Conservation (phyloP, 257 asterid genomes). For the Echium plantagineum region DNA sequence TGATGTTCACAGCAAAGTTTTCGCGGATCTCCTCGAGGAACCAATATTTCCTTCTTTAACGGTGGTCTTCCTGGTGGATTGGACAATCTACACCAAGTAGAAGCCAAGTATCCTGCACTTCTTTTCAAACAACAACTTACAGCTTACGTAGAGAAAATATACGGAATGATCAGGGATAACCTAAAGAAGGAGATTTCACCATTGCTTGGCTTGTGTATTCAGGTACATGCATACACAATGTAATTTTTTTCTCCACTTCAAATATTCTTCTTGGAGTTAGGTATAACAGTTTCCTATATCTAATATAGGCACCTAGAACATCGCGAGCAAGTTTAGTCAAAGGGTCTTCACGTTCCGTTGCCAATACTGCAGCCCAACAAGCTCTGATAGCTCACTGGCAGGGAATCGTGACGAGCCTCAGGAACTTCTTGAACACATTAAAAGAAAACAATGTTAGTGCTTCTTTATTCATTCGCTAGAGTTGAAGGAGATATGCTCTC, state of each 20-base stretch:
- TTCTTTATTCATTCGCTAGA: not conserved
- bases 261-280: not conserved
- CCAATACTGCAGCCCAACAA: constrained; percentile 84
- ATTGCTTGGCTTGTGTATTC: constrained; percentile 94
- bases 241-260: not conserved
- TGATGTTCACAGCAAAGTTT: constrained; percentile 46
- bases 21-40: constrained; percentile 79
- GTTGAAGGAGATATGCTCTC: not conserved
- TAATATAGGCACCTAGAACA: constrained; percentile 81
- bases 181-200: constrained; percentile 98
- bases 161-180: constrained; percentile 97
- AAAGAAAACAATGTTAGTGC: constrained; percentile 75
- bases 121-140: constrained; percentile 99
- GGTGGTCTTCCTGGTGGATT: constrained; percentile 62
- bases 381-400: constrained; percentile 98
- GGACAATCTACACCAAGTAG: constrained; percentile 89
- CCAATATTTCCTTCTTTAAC: constrained; percentile 57
- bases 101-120: constrained; percentile 99
- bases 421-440: constrained; percentile 66
- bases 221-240: constrained; percentile 34
- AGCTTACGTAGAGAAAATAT: constrained; percentile 94
- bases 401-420: constrained; percentile 89
- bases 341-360: constrained; percentile 87
- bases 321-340: constrained; percentile 98
- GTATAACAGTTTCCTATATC: constrained; percentile 7